Evolutionary conservation across 2,329 filamentous ascomycete species (phyloP).

Genomic region (Claviceps sp.): DNA sequence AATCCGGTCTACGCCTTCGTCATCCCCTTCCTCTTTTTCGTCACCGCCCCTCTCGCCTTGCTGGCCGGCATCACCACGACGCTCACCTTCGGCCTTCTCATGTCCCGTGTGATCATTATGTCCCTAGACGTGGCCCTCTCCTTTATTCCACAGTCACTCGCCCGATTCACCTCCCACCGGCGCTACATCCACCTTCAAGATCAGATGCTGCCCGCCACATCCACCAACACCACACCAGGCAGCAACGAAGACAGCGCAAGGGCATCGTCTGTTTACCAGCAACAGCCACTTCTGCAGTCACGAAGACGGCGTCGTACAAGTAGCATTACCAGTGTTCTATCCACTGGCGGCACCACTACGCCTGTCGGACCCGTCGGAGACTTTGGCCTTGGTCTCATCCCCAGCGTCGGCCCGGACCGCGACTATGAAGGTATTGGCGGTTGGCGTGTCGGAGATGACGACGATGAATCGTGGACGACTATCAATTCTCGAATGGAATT

Average conservation of each 20-base stretch:
- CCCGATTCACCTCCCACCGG: slow-evolving; percentile 22
- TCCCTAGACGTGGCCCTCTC: slow-evolving; percentile 50
- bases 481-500: slow-evolving; percentile 39
- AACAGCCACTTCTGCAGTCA: slow-evolving; percentile 7
- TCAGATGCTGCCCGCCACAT: slow-evolving; percentile 3
- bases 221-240: slow-evolving; percentile 10
- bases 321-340: slow-evolving; percentile 18
- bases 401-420: slow-evolving; percentile 36
- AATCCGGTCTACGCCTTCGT: slow-evolving; percentile 42
- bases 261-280: slow-evolving; percentile 6
- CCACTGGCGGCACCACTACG: slow-evolving; percentile 19
- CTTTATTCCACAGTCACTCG: slow-evolving; percentile 41
- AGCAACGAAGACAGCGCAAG: slow-evolving; percentile 9
- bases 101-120: slow-evolving; percentile 45
- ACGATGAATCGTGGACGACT: slow-evolving; percentile 35
- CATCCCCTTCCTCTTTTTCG: slow-evolving; percentile 47
- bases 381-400: slow-evolving; percentile 26
- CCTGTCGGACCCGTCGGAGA: slow-evolving; percentile 22
- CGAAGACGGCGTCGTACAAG: slow-evolving; percentile 22
- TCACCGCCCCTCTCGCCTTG: slow-evolving; percentile 49
- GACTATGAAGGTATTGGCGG: slow-evolving; percentile 49
- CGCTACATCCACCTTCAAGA: slow-evolving; percentile 7
- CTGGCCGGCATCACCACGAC: slow-evolving; percentile 51
- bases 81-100: slow-evolving; percentile 46
- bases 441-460: slow-evolving; percentile 35